Evolutionary conservation across 257 asterid genomes (phyloP).

Genomic region (Capsicum rhomboideum): DNA sequence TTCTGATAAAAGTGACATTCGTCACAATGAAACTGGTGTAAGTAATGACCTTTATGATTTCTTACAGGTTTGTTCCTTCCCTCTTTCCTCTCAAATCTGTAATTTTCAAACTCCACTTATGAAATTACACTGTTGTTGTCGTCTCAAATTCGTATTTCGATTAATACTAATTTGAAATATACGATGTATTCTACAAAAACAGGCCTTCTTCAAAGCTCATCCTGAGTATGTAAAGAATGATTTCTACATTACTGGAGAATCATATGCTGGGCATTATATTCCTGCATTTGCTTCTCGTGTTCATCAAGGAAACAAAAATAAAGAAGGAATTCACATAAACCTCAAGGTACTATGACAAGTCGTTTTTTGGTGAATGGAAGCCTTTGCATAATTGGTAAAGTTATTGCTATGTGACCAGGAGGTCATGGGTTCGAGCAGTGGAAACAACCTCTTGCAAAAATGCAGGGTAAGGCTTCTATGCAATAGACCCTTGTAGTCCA

Average conservation of each 20-base stretch:
- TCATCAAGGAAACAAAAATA: constrained; percentile 20
- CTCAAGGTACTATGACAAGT: constrained; percentile 11
- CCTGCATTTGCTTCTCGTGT: constrained; percentile 43
- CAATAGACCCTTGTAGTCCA: no score
- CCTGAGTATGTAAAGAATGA: constrained; percentile 35
- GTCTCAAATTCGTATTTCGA: no score
- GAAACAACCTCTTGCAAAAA: no score
- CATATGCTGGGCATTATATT: constrained; percentile 51
- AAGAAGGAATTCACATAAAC: constrained; percentile 20
- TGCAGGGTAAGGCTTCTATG: no score
- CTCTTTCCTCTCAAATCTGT: no score
- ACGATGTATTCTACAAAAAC: neutral
- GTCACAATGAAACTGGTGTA: constrained; percentile 11
- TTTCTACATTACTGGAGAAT: constrained; percentile 47
- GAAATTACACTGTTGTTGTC: neutral
- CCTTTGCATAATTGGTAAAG: no score
- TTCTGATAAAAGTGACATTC: constrained; percentile 13
- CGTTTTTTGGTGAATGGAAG: neutral
- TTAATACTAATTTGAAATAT: neutral
- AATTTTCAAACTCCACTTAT: no score
- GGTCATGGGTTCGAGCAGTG: no score
- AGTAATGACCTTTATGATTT: constrained; percentile 29
- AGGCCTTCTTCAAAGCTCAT: constrained; percentile 37
- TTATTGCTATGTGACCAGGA: no score
- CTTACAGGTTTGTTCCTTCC: constrained; percentile 24